Evolutionary conservation across 2,329 filamentous ascomycete species (phyloP).

Genomic region (Cryphonectria nitschkei): DNA sequence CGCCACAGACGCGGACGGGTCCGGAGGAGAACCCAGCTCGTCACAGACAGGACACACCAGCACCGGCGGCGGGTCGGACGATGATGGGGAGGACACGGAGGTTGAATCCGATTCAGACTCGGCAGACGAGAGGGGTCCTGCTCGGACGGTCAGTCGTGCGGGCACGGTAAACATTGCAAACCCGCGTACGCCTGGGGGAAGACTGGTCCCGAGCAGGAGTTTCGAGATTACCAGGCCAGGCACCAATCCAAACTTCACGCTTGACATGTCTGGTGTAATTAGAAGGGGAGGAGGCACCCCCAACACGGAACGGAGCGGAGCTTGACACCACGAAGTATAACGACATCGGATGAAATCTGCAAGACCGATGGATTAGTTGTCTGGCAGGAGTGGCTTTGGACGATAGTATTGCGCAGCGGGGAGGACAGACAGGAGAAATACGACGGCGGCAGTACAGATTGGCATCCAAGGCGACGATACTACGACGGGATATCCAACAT

Average conservation of each 20-base stretch:
- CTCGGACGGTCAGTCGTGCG: constrained; percentile 52
- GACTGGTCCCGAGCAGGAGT: constrained; percentile 59
- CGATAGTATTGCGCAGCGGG: background rate
- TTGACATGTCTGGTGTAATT: constrained; percentile 39
- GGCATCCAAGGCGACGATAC: background rate
- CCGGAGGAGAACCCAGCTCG: constrained; percentile 14
- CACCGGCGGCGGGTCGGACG: constrained; percentile 34
- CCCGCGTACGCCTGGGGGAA: constrained; percentile 57
- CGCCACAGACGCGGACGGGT: constrained; percentile 10
- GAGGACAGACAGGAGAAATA: background rate
- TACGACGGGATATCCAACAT: background rate
- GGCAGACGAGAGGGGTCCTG: constrained; percentile 38
- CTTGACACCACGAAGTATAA: background rate
- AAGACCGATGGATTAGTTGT: background rate
- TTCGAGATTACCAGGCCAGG: constrained; percentile 56
- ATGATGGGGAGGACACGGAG: constrained; percentile 42
- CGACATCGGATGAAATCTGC: background rate
- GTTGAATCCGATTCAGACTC: constrained; percentile 43
- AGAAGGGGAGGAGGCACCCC: constrained; percentile 27
- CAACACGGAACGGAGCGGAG: background rate
- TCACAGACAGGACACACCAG: background rate
- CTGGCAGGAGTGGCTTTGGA: background rate
- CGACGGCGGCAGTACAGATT: background rate
- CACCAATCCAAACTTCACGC: constrained; percentile 35
- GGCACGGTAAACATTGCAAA: constrained; percentile 63